A percentile compares a stretch with the other conserved stretches of the same genome.
phyloP scores from a whole-genome alignment of 2,329 filamentous ascomycete species.

The Cytospora mali region DNA sequence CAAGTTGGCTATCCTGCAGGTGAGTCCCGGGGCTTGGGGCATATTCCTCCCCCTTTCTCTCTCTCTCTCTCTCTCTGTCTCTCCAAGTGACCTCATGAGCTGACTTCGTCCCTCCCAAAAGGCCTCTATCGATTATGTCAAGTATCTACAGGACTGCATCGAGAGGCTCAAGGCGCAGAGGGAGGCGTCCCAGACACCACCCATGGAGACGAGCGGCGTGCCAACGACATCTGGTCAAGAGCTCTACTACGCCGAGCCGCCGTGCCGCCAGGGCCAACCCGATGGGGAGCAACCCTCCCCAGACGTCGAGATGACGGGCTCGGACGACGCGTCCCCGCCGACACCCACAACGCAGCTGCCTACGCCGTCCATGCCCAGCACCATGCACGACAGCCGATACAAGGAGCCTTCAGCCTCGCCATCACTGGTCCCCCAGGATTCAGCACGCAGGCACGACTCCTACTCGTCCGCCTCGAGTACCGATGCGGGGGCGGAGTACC shows the following conservation, averaged over 20 bases:
- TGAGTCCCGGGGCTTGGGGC: slow-evolving; percentile 44
- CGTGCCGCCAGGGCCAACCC: slow-evolving; percentile 23
- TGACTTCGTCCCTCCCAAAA: slow-evolving; percentile 40
- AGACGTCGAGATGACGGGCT: slow-evolving; percentile 65
- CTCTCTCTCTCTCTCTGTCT: no score
- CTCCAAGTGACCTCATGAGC: background rate
- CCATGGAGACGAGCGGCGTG: slow-evolving; percentile 34
- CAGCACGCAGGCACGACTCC: slow-evolving; percentile 53
- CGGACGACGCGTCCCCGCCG: slow-evolving; percentile 50
- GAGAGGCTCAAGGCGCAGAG: slow-evolving; percentile 70
- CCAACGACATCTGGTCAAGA: slow-evolving; percentile 35
- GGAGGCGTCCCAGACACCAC: slow-evolving; percentile 37
- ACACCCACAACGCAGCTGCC: slow-evolving; percentile 42
- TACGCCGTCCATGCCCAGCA: slow-evolving; percentile 32
- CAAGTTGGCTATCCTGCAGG: slow-evolving; percentile 93
- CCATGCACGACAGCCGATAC: slow-evolving; percentile 34
- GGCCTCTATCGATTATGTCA: slow-evolving; percentile 95
- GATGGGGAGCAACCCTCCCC: slow-evolving; percentile 43
- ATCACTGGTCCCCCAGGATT: slow-evolving; percentile 50
- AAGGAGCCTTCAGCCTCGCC: slow-evolving; percentile 54
- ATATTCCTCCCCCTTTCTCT: background rate
- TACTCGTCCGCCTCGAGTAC: background rate
- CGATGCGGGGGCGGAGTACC: slow-evolving; percentile 28
- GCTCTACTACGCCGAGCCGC: slow-evolving; percentile 34
- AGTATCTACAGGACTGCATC: slow-evolving; percentile 90